Percentiles rank a stretch among this genome's conserved stretches.
phyloP scores from a whole-genome alignment of 169 alveolate genomes.

The Eimeria maxima region DNA sequence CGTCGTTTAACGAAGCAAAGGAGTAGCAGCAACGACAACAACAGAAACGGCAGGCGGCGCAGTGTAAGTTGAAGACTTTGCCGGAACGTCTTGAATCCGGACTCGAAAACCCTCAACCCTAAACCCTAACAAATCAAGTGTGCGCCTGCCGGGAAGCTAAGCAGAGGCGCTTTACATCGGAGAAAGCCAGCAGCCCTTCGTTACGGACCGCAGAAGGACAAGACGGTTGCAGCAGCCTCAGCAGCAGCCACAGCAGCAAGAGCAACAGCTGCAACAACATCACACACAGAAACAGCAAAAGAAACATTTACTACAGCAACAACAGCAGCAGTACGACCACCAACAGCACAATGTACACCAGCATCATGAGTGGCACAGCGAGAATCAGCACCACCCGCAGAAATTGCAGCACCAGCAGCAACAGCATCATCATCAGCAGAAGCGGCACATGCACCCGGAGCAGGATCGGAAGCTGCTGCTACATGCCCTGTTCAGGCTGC shows the following conservation, averaged over 20 bases:
- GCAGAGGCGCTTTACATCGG: conserved; percentile 55
- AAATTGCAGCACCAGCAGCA: background rate
- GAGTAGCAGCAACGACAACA: background rate
- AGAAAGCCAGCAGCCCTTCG: conserved; percentile 4
- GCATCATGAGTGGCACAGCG: background rate
- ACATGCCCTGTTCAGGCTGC: too few species aligned
- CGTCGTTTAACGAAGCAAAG: background rate
- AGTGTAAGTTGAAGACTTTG: background rate
- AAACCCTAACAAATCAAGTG: background rate
- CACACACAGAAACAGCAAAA: background rate
- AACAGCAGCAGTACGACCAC: background rate
- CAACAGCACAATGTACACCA: background rate
- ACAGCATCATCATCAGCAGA: background rate
- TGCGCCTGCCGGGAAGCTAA: conserved; percentile 21
- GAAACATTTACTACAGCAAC: background rate
- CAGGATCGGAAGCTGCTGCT: too few species aligned
- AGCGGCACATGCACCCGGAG: background rate
- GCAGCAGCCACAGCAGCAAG: conserved; percentile 14
- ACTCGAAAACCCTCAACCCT: background rate
- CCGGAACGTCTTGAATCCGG: background rate
- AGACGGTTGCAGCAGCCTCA: conserved; percentile 6
- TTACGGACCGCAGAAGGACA: background rate
- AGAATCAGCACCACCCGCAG: background rate
- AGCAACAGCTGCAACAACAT: conserved; percentile 24
- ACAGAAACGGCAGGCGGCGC: background rate